Percentiles rank a stretch among this genome's conserved stretches.
Evolutionary conservation across 352 stramenopile species (phyloP).

Genomic region (Phytophthora cryptogea): DNA sequence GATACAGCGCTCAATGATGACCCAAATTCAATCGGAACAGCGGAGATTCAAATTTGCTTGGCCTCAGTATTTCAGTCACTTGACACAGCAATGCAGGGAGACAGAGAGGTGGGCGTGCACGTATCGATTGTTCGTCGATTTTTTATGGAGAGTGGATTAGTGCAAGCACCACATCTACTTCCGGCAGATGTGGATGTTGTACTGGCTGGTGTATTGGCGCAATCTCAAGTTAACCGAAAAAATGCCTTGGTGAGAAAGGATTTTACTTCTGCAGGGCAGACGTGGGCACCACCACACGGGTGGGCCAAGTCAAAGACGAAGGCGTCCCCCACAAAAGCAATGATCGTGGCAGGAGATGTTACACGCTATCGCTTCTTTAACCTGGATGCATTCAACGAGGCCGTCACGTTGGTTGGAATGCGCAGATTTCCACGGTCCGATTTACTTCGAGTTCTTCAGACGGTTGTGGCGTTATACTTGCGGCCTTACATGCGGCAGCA

Average conservation of each 20-base stretch:
- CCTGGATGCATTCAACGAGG: conserved; percentile 71
- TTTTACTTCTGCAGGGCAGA: conserved; percentile 26
- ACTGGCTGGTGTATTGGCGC: conserved; percentile 60
- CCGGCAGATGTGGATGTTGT: conserved; percentile 71
- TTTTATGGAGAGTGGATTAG: conserved; percentile 63
- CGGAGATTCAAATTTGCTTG: conserved; percentile 43
- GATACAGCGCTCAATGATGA: conserved; percentile 30
- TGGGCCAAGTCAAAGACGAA: conserved; percentile 30
- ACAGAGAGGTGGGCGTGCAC: conserved; percentile 50
- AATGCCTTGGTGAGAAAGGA: conserved; percentile 61
- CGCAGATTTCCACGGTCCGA: conserved; percentile 65
- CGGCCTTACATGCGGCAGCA: conserved; percentile 40
- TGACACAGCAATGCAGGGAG: conserved; percentile 47
- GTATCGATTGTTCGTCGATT: conserved; percentile 69
- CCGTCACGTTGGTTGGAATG: conserved; percentile 64
- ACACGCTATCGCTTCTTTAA: conserved; percentile 71
- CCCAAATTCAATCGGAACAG: conserved; percentile 12
- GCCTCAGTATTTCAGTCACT: conserved; percentile 51
- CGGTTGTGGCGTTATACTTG: conserved; percentile 56
- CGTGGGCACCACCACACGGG: conserved; percentile 21
- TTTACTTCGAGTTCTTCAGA: conserved; percentile 54
- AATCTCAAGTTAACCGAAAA: conserved; percentile 58
- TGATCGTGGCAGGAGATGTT: conserved; percentile 21
- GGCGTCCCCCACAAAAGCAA: conserved; percentile 11
- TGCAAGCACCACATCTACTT: conserved; percentile 50